phyloP scores from a whole-genome alignment of 345 rosid species.

The Salix brachista region DNA sequence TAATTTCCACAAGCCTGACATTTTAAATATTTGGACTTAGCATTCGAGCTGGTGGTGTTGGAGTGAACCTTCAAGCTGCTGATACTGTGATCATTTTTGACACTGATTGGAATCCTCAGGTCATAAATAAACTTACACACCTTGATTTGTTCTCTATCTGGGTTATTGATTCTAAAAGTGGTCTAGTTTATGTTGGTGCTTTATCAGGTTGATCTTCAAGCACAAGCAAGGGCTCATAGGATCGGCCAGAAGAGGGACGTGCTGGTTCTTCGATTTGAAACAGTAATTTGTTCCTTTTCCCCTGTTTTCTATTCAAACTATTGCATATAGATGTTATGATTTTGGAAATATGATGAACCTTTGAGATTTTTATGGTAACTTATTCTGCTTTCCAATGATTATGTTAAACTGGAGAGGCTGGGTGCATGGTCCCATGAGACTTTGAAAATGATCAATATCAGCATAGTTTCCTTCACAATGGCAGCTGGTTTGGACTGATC shows the following conservation, averaged over 20 bases:
- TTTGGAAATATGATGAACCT: not conserved
- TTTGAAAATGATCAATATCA: not conserved
- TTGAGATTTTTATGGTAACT: not conserved
- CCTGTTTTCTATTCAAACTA: not conserved
- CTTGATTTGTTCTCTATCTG: constrained; percentile 5
- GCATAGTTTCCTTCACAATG: not conserved
- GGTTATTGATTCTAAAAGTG: constrained; percentile 12
- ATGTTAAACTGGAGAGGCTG: not conserved
- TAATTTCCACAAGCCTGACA: constrained; percentile 14
- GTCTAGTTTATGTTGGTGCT: not conserved
- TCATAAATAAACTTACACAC: constrained; percentile 19
- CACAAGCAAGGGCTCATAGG: constrained; percentile 96
- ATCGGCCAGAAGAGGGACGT: constrained; percentile 98
- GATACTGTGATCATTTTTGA: constrained; percentile 91
- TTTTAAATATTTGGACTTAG: constrained; percentile 33
- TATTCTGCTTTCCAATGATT: not conserved
- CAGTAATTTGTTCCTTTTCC: constrained; percentile 37
- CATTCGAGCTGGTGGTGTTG: constrained; percentile 98
- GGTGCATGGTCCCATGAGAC: not conserved
- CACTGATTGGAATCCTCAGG: constrained; percentile 99
- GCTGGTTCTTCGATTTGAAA: constrained; percentile 90
- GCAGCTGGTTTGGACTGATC: not conserved
- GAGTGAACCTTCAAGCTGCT: constrained; percentile 96
- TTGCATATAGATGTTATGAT: not conserved
- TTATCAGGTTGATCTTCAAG: constrained; percentile 90